These are phyloP conservation scores for Aspergillus conjunctus DNA, from an alignment of 495 filamentous ascomycete genomes.

Conservation along the genomic window DNA sequence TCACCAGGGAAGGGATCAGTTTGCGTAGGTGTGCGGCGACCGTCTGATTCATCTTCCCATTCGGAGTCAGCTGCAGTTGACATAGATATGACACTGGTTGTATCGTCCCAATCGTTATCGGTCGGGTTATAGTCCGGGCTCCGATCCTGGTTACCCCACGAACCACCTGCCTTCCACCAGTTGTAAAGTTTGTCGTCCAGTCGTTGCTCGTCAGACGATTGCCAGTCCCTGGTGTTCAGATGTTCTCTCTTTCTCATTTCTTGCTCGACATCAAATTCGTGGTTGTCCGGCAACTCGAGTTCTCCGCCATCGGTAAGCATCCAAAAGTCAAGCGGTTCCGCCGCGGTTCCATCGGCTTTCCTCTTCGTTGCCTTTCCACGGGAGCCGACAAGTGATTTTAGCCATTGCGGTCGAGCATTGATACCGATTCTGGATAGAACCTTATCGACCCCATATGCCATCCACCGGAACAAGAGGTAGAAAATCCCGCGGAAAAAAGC, in stretches of 20 bases:
- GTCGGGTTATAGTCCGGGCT: conserved; percentile 68
- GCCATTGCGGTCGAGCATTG: conserved; percentile 60
- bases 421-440: conserved; percentile 63
- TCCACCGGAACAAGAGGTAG: conserved; percentile 62
- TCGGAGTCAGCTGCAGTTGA: conserved; percentile 55
- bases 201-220: conserved; percentile 57
- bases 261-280: conserved; percentile 74
- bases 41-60: conserved; percentile 59
- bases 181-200: conserved; percentile 73
- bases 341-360: conserved; percentile 22
- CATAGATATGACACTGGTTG: conserved; percentile 75
- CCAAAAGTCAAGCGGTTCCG: conserved; percentile 59
- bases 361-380: conserved; percentile 23
- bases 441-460: conserved; percentile 55
- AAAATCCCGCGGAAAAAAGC: conserved; percentile 75
- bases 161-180: conserved; percentile 78
- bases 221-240: conserved; percentile 38
- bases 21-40: conserved; percentile 79
- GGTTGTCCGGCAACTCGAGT: conserved; percentile 56
- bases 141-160: conserved; percentile 78
- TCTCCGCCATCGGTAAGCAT: conserved; percentile 57
- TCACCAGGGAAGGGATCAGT: conserved; percentile 41
- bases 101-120: conserved; percentile 65
- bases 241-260: conserved; percentile 64
- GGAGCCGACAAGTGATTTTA: conserved; percentile 45